Conservation (phyloP, 495 filamentous ascomycete genomes). For the Baudoinia panamericana region DNA sequence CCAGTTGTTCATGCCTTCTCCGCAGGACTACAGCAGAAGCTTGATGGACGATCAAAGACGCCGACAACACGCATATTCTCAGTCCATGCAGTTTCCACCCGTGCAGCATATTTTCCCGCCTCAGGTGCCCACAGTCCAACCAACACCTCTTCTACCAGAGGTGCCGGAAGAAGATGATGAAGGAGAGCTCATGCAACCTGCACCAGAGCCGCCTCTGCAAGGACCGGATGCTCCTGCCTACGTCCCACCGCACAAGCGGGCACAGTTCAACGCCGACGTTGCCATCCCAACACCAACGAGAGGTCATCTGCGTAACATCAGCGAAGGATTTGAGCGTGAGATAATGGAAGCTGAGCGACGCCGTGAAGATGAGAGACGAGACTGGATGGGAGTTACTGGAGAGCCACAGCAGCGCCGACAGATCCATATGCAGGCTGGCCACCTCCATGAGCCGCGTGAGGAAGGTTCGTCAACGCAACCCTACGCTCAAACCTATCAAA, state of each 20-base stretch:
- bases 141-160: constrained; percentile 38
- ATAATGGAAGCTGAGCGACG: constrained; percentile 79
- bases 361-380: constrained; percentile 24
- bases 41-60: constrained; percentile 9
- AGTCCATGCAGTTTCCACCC: constrained; percentile 24
- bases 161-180: constrained; percentile 44
- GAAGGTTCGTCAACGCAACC: neutral
- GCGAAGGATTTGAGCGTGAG: constrained; percentile 66
- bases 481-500: constrained; percentile 37
- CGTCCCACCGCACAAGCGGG: constrained; percentile 22
- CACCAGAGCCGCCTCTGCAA: constrained; percentile 40
- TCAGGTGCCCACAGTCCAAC: constrained; percentile 46
- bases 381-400: constrained; percentile 8
- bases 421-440: neutral
- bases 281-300: constrained; percentile 49
- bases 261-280: constrained; percentile 41
- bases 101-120: constrained; percentile 17
- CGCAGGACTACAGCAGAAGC: constrained; percentile 9
- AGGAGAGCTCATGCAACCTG: constrained; percentile 23
- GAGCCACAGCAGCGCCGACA: neutral
- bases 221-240: constrained; percentile 22
- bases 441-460: neutral
- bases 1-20: constrained; percentile 12
- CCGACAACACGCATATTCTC: constrained; percentile 22
- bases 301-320: constrained; percentile 52